Evolutionary conservation across 2,329 filamentous ascomycete species (phyloP).

Genomic region (Fusarium nisikadoi): DNA sequence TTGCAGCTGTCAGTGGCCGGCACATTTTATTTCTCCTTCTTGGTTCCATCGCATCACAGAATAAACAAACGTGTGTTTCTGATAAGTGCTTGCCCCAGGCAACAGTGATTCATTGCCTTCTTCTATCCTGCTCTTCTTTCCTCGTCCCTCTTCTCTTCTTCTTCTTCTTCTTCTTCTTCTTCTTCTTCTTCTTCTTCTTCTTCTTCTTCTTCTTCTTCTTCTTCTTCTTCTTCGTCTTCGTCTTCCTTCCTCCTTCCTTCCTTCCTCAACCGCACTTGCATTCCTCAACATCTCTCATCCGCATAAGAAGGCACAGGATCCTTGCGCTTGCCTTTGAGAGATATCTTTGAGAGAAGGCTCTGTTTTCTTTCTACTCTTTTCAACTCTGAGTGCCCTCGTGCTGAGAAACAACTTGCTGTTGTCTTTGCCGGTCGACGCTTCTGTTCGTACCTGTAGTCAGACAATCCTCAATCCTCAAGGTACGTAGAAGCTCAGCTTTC

Average conservation of each 20-base stretch:
- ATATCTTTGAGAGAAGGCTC: neutral
- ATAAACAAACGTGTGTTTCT: neutral
- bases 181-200: neutral
- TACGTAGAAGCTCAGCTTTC: neutral
- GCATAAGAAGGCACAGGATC: neutral
- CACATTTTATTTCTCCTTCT: neutral
- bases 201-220: neutral
- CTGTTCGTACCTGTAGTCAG: neutral
- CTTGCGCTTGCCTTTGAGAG: neutral
- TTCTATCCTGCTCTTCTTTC: neutral
- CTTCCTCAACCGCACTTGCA: constrained; percentile 4
- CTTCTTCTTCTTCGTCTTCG: neutral
- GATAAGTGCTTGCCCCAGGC: neutral
- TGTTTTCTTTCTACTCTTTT: neutral
- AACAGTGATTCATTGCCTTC: constrained; percentile 7
- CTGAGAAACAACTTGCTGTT: neutral
- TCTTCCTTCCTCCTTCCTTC: neutral
- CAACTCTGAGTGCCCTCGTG: neutral
- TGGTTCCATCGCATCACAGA: neutral
- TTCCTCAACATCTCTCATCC: constrained; percentile 4
- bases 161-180: neutral
- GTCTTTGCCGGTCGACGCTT: neutral
- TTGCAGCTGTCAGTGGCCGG: constrained; percentile 11
- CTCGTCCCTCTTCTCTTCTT: neutral
- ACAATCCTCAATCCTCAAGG: constrained; percentile 8